These are phyloP conservation scores for Fusarium anthophilum DNA, from an alignment of 2,329 filamentous ascomycete genomes.

Conservation along the genomic window DNA sequence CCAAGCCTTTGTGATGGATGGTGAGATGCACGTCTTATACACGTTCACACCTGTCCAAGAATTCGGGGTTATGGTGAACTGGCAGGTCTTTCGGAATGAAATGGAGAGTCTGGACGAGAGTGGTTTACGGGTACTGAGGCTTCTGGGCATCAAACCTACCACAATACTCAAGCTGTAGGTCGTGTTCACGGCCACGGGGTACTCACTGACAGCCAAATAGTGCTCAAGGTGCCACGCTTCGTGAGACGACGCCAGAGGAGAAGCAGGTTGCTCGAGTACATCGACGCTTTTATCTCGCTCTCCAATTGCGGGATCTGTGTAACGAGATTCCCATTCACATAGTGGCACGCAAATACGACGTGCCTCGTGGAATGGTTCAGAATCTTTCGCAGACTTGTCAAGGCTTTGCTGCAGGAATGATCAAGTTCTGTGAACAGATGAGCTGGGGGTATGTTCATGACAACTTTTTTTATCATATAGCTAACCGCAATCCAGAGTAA, in stretches of 20 bases:
- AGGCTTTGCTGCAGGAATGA: constrained; percentile 81
- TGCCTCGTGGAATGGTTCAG: constrained; percentile 76
- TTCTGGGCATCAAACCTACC: constrained; percentile 74
- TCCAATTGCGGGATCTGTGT: constrained; percentile 81
- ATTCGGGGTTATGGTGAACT: constrained; percentile 67
- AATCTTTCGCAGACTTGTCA: constrained; percentile 78
- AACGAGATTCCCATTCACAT: constrained; percentile 77
- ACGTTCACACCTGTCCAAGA: constrained; percentile 78
- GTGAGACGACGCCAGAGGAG: constrained; percentile 69
- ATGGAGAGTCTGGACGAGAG: constrained; percentile 77
- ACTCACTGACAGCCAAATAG: constrained; percentile 51
- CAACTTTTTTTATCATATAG: background rate
- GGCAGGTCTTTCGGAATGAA: constrained; percentile 77
- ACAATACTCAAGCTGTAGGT: constrained; percentile 73
- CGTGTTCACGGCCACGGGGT: background rate
- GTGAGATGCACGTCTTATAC: constrained; percentile 82
- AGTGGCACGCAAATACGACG: constrained; percentile 76
- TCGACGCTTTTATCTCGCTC: constrained; percentile 76
- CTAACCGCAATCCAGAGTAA: constrained; percentile 58
- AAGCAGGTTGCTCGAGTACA: constrained; percentile 71
- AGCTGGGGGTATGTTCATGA: constrained; percentile 66
- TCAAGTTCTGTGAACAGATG: constrained; percentile 83
- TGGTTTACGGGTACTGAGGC: constrained; percentile 72
- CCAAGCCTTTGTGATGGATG: constrained; percentile 80
- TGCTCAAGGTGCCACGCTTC: constrained; percentile 72